Base-by-base conservation (phyloP, 768 basidiomycete genomes). In the Hydnomerulius pinastri region DNA sequence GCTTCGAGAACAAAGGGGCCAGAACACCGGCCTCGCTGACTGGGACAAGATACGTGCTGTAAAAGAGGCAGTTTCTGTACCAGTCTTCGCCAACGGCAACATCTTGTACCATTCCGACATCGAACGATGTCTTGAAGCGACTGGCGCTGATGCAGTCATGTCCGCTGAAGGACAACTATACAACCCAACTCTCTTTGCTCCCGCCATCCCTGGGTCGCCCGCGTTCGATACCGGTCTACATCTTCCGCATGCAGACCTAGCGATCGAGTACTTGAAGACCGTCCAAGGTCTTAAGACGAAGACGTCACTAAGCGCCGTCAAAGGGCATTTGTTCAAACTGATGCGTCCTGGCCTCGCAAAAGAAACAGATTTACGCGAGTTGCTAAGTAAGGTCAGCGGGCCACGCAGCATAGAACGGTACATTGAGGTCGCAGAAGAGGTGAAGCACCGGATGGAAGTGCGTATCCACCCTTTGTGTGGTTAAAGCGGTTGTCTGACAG, bases 71-170 rank as follows among this genome's bases (percentile, higher is more conserved):
- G 91, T 98, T 30, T 83, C 82, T 1, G 81, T 99, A 0, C 96
- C 95, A 3, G 94, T 99, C 4, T 91, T 99, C 65, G 95, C 96
- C 0, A 99, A 99, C 67, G 97, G 97, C 24, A 98, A 98, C 67
- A 82, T 98, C 51, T 83, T 98, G 11, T 92, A 86, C 66, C 80
- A 87, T 37, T 77, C 82, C n/a, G 95, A 98, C 68, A 81, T 98
- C 40, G 76, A 78, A 43, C 72, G 75, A 10, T 98, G 94, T 67
- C 71, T 99, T 27, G 78, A 80, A 20, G 80, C 81, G 42, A 99
- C 97, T 0, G 92, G 93, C 12, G 87, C 84, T 6, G 93, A 97
- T 61, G 96, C 84, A 0, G 85, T 98, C 50, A 97, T 98, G 94
- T 86, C 84, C 36, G 97, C 95, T 1, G 97, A 97, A 71, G 95